Conservation (phyloP, 345 rosid species). For the Lumnitzera littorea region DNA sequence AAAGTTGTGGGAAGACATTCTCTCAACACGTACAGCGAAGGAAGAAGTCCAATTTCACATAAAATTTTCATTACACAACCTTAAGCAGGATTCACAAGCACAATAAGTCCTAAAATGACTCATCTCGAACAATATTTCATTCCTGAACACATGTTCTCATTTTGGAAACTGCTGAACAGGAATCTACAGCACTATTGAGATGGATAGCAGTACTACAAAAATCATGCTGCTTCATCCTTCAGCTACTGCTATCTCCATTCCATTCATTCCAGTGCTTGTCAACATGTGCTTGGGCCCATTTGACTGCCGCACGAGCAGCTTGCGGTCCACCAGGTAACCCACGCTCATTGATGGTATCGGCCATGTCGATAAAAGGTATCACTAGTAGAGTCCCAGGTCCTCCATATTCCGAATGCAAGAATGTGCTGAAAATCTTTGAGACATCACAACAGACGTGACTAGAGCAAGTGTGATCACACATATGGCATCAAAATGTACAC, state of each 20-base stretch:
- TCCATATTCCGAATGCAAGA: slow-evolving; percentile 74
- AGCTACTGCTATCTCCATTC: slow-evolving; percentile 28
- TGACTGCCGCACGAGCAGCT: slow-evolving; percentile 83
- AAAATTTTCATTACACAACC: too few species aligned
- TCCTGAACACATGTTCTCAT: too few species aligned
- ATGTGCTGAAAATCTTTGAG: slow-evolving; percentile 60
- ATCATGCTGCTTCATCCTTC: too few species aligned
- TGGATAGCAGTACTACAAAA: too few species aligned
- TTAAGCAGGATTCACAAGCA: too few species aligned
- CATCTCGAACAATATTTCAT: too few species aligned
- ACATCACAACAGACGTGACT: slow-evolving; percentile 5
- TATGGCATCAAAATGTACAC: neutral
- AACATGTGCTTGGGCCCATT: slow-evolving; percentile 80
- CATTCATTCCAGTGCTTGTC: slow-evolving; percentile 95
- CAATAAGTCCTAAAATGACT: too few species aligned
- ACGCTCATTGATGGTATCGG: slow-evolving; percentile 66
- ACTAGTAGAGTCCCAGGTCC: slow-evolving; percentile 95
- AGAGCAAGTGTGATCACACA: slow-evolving; percentile 1
- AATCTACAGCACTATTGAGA: too few species aligned
- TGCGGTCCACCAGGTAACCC: slow-evolving; percentile 87
- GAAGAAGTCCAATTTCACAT: too few species aligned
- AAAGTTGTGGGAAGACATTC: too few species aligned
- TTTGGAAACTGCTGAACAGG: too few species aligned
- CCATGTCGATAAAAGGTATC: slow-evolving; percentile 88
- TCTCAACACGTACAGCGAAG: too few species aligned